phyloP scores from a whole-genome alignment of 805 yeast genomes.

The Wickerhamiella cacticola region DNA sequence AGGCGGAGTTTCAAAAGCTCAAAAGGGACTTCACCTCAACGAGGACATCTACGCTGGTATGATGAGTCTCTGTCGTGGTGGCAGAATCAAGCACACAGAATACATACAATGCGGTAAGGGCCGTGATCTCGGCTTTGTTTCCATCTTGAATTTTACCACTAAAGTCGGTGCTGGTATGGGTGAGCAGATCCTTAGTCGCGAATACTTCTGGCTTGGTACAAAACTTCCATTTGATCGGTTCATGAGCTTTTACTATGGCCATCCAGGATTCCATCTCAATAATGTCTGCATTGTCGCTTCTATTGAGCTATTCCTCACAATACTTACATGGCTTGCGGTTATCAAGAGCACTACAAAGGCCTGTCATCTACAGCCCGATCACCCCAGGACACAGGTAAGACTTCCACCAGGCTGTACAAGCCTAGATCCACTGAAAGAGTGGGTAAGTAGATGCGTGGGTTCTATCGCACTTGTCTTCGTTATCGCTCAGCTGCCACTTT shows the following conservation, averaged over 20 bases:
- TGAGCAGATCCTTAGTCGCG: slow-evolving; percentile 73
- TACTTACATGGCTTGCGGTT: slow-evolving; percentile 49
- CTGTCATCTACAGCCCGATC: slow-evolving; percentile 48
- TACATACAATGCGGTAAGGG: slow-evolving; percentile 82
- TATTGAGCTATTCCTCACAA: slow-evolving; percentile 48
- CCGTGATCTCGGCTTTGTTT: slow-evolving; percentile 72
- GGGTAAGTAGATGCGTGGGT: slow-evolving; percentile 62
- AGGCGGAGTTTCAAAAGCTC: slow-evolving; percentile 81
- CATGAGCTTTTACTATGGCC: slow-evolving; percentile 70
- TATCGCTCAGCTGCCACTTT: slow-evolving; percentile 61
- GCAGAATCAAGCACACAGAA: slow-evolving; percentile 74
- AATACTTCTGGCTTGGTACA: slow-evolving; percentile 66
- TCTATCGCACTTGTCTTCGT: slow-evolving; percentile 66
- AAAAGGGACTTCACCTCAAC: slow-evolving; percentile 67
- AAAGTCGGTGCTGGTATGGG: slow-evolving; percentile 90
- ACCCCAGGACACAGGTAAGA: slow-evolving; percentile 11
- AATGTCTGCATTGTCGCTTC: slow-evolving; percentile 64
- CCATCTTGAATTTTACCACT: slow-evolving; percentile 69
- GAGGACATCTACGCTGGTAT: slow-evolving; percentile 84
- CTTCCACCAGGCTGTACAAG: slow-evolving; percentile 60
- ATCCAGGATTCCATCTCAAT: slow-evolving; percentile 76
- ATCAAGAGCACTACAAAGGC: slow-evolving; percentile 48
- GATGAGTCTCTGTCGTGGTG: slow-evolving; percentile 67
- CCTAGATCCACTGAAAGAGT: slow-evolving; percentile 54
- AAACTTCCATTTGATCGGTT: slow-evolving; percentile 68